These are phyloP conservation scores for Laetiporus sulphureus DNA, from an alignment of 1,284 basidiomycete genomes.

Conservation along the genomic window DNA sequence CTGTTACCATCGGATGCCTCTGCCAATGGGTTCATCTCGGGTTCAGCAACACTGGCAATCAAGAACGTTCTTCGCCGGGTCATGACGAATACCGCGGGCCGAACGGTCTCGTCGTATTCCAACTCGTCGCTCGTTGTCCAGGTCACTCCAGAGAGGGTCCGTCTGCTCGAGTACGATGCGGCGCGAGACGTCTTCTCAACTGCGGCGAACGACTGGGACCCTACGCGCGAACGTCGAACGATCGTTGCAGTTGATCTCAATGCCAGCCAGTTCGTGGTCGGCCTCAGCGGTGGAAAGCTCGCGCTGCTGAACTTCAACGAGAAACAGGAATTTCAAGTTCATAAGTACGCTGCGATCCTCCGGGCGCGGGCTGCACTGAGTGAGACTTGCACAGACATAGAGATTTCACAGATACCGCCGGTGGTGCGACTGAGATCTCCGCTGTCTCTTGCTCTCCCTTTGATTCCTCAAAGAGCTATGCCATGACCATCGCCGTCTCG, in stretches of 20 bases:
- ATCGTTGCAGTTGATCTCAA: slow-evolving; percentile 68
- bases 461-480: slow-evolving; percentile 39
- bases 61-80: slow-evolving; percentile 43
- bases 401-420: slow-evolving; percentile 14
- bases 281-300: slow-evolving; percentile 51
- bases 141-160: slow-evolving; percentile 54
- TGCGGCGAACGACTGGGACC: slow-evolving; percentile 28
- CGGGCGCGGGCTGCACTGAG: not conserved
- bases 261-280: slow-evolving; percentile 61
- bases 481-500: slow-evolving; percentile 51
- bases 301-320: slow-evolving; percentile 43
- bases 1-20: slow-evolving; percentile 33
- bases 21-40: slow-evolving; percentile 36
- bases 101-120: slow-evolving; percentile 33
- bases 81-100: slow-evolving; percentile 18
- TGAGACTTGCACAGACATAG: slow-evolving; percentile 11
- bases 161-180: slow-evolving; percentile 47
- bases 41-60: slow-evolving; percentile 59
- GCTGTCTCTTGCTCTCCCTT: slow-evolving; percentile 56
- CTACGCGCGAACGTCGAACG: slow-evolving; percentile 32
- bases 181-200: slow-evolving; percentile 26
- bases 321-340: slow-evolving; percentile 30
- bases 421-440: slow-evolving; percentile 46
- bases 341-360: slow-evolving; percentile 30
- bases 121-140: slow-evolving; percentile 61